Conservation (phyloP, 345 rosid genomes). For the Linum usitatissimum region DNA sequence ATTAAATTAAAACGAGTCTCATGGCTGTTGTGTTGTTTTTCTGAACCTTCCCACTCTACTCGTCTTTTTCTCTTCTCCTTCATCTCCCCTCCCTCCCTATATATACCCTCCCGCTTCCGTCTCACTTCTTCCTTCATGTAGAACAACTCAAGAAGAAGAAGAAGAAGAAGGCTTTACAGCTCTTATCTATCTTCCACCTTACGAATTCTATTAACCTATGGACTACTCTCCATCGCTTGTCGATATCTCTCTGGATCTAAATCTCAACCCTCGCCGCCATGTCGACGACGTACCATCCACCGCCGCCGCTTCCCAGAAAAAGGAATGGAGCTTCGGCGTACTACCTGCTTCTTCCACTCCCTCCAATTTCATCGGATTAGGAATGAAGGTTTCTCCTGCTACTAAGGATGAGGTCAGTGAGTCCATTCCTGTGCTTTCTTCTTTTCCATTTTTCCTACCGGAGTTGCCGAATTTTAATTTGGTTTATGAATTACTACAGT, state of each 20-base stretch:
- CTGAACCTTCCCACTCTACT: background rate
- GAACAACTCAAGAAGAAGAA: background rate
- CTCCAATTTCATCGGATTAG: slow-evolving; percentile 25
- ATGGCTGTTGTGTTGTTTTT: background rate
- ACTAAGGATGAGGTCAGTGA: slow-evolving; percentile 40
- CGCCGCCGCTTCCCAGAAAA: background rate
- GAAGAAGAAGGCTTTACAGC: background rate
- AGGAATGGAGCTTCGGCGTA: slow-evolving; percentile 9
- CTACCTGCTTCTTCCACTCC: background rate
- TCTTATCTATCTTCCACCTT: too few relatives aligned
- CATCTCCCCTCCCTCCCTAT: background rate
- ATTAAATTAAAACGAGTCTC: background rate
- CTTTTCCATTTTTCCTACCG: background rate
- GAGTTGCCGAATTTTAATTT: background rate
- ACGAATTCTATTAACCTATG: slow-evolving; percentile 2
- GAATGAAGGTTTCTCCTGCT: slow-evolving; percentile 15
- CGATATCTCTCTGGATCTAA: slow-evolving; percentile 24
- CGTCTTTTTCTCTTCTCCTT: background rate
- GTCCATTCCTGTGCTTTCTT: background rate
- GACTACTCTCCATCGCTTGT: slow-evolving; percentile 16
- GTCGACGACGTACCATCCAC: background rate
- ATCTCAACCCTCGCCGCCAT: slow-evolving; percentile 8
- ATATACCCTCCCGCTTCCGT: background rate
- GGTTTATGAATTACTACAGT: background rate
- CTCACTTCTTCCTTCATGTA: background rate